Conservation (phyloP, 2,329 filamentous ascomycete species). For the Stemphylium beticola region DNA sequence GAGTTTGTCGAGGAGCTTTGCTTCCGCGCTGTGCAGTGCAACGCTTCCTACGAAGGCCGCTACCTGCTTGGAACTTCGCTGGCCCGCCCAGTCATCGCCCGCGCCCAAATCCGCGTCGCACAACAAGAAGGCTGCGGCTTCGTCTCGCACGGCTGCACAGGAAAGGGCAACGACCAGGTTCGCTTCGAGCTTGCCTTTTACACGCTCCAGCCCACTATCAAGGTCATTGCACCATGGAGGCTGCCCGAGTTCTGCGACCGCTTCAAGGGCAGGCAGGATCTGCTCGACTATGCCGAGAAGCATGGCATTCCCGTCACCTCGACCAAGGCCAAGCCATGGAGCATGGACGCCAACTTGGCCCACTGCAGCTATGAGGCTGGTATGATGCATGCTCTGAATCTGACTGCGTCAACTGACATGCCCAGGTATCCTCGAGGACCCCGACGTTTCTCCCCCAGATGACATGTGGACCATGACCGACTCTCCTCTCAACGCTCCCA, state of each 20-base stretch:
- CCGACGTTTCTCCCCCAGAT: conserved; percentile 68
- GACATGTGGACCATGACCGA: conserved; percentile 82
- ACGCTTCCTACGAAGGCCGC: conserved; percentile 63
- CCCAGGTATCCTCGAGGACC: conserved; percentile 67
- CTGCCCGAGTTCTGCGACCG: conserved; percentile 72
- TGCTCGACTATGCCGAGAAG: conserved; percentile 72
- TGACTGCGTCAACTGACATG: not conserved
- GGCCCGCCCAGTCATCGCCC: conserved; percentile 73
- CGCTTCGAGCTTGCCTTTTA: conserved; percentile 70
- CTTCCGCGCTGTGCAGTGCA: conserved; percentile 79
- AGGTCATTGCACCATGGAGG: conserved; percentile 78
- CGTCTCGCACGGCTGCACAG: conserved; percentile 56
- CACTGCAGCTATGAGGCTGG: conserved; percentile 84
- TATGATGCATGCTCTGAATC: conserved; percentile 1
- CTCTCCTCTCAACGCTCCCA: conserved; percentile 72
- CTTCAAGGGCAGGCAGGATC: conserved; percentile 74
- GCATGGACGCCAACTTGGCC: conserved; percentile 69
- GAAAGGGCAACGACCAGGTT: conserved; percentile 67
- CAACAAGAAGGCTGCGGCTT: conserved; percentile 65
- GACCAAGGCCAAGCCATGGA: conserved; percentile 69
- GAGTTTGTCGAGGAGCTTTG: conserved; percentile 83
- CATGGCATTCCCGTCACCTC: conserved; percentile 74
- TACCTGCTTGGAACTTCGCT: conserved; percentile 63
- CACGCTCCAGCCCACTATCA: conserved; percentile 68
- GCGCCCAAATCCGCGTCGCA: conserved; percentile 69